phyloP scores from a whole-genome alignment of 2,329 filamentous ascomycete genomes.

The Lachnellula hyalina region DNA sequence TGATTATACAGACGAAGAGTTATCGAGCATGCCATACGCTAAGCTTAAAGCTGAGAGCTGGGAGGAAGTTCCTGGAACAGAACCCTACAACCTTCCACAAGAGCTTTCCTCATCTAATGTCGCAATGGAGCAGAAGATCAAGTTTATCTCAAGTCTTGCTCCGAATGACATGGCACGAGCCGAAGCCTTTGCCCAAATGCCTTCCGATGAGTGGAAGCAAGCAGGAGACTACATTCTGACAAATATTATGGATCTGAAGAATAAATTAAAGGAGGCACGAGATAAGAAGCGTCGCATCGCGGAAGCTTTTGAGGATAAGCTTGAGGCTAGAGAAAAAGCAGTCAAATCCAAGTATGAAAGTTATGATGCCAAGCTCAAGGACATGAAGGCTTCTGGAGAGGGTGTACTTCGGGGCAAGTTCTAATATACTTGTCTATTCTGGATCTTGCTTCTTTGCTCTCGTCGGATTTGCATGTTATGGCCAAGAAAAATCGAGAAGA shows the following conservation, averaged over 20 bases:
- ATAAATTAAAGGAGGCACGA: slow-evolving; percentile 20
- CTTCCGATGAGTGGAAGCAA: slow-evolving; percentile 29
- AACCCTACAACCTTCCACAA: slow-evolving; percentile 5
- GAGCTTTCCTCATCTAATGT: slow-evolving; percentile 7
- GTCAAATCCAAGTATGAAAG: slow-evolving; percentile 21
- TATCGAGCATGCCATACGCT: slow-evolving; percentile 22
- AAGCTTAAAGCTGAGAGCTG: slow-evolving; percentile 19
- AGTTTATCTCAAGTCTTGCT: slow-evolving; percentile 1
- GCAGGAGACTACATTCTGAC: slow-evolving; percentile 29
- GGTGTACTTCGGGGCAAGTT: slow-evolving; percentile 9
- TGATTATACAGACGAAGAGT: slow-evolving; percentile 17
- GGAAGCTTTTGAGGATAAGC: slow-evolving; percentile 23
- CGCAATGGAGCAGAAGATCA: slow-evolving; percentile 16
- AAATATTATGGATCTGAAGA: slow-evolving; percentile 22
- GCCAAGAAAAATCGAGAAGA: background rate
- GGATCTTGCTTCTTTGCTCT: slow-evolving; percentile 1
- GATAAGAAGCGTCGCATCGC: slow-evolving; percentile 22
- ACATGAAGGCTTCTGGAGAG: slow-evolving; percentile 23
- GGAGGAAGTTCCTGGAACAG: slow-evolving; percentile 10
- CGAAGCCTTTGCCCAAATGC: slow-evolving; percentile 21
- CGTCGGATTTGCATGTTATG: background rate
- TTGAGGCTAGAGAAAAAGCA: slow-evolving; percentile 24
- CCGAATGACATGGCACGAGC: background rate
- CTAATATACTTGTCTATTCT: slow-evolving; percentile 1
- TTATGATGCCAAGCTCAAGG: slow-evolving; percentile 21